These are phyloP conservation scores for Angophora floribunda DNA, from an alignment of 345 rosid genomes.

Conservation along the genomic window DNA sequence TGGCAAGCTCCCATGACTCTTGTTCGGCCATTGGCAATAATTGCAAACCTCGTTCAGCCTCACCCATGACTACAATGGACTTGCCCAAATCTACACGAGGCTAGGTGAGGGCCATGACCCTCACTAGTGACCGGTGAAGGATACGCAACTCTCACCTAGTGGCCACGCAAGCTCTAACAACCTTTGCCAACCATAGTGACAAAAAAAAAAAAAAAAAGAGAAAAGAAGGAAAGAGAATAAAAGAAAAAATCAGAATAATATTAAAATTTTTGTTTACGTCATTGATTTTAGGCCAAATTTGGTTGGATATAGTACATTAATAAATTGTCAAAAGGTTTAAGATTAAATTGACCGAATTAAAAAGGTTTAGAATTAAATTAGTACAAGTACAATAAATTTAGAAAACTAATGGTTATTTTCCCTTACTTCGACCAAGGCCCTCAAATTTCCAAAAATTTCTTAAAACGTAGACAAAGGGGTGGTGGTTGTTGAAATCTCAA, in stretches of 20 bases:
- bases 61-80: not conserved
- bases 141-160: no score
- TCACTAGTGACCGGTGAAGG: accelerated
- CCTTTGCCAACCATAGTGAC: no score
- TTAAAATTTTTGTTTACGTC: no score
- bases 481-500: not conserved
- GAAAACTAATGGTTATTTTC: no score
- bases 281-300: not conserved
- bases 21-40: accelerated
- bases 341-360: no score
- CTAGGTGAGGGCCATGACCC: not conserved
- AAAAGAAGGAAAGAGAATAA: no score
- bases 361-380: no score
- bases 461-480: not conserved
- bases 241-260: no score
- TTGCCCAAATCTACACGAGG: not conserved
- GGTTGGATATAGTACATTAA: not conserved
- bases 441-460: not conserved
- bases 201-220: no score
- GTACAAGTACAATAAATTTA: not conserved
- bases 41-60: no score
- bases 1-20: not conserved
- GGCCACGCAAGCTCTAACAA: not conserved
- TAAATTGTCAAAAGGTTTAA: no score
- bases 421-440: not conserved